phyloP scores from a whole-genome alignment of 2,329 filamentous ascomycete genomes.

The Diaporthe citri region DNA sequence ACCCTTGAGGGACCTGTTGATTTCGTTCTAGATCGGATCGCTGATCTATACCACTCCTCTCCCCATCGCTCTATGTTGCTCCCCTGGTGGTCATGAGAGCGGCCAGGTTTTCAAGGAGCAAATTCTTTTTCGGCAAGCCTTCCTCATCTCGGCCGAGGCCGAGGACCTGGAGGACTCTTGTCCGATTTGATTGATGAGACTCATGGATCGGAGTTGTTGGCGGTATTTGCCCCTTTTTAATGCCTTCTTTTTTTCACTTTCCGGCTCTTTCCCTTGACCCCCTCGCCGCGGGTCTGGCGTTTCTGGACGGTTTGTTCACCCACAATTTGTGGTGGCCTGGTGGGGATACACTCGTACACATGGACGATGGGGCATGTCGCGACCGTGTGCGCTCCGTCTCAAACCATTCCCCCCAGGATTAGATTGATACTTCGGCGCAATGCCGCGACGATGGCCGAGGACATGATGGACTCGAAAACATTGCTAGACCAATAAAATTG shows the following conservation, averaged over 20 bases:
- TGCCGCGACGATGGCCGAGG: slow-evolving; percentile 4
- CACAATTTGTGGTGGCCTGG: slow-evolving; percentile 28
- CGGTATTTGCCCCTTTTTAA: slow-evolving; percentile 8
- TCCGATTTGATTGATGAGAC: slow-evolving; percentile 7
- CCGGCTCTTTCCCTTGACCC: background rate
- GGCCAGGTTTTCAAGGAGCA: background rate
- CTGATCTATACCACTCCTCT: background rate
- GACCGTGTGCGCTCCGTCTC: background rate
- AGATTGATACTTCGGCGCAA: background rate
- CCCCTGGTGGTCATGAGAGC: background rate
- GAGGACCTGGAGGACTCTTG: slow-evolving; percentile 14
- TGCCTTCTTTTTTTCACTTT: background rate
- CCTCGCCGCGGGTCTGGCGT: slow-evolving; percentile 27
- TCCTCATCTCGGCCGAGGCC: slow-evolving; percentile 1
- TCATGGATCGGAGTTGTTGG: slow-evolving; percentile 11
- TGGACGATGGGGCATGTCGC: background rate
- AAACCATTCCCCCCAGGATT: background rate
- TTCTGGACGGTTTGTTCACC: slow-evolving; percentile 26
- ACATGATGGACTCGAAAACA: slow-evolving; percentile 5
- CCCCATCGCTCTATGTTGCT: background rate
- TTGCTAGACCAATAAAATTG: slow-evolving; percentile 29
- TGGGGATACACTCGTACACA: background rate
- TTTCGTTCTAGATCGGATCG: slow-evolving; percentile 11
- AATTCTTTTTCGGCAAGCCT: background rate
- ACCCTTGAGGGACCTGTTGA: background rate